Percentiles rank a stretch among this genome's conserved stretches.
phyloP scores from a whole-genome alignment of 2,329 filamentous ascomycete species.

The Aspergillus persii region DNA sequence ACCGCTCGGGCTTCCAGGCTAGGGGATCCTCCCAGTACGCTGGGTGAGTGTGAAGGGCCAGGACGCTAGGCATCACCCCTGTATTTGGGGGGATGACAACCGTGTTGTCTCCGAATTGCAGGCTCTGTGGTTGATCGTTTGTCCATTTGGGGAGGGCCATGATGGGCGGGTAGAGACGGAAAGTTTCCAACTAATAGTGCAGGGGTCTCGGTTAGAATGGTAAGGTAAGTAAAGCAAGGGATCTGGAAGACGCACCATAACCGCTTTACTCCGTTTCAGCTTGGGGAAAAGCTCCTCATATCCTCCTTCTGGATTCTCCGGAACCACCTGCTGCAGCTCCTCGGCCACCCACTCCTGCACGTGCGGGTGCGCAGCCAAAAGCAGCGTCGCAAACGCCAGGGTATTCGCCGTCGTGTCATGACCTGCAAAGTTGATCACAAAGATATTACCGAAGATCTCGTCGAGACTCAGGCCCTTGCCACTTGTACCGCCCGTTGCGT shows the following conservation, averaged over 20 bases:
- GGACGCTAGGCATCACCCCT: not conserved
- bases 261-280: not conserved
- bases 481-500: not conserved
- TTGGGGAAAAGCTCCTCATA: constrained; percentile 1
- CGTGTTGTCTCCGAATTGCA: not conserved
- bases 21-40: constrained; percentile 2
- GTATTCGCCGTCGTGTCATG: constrained; percentile 8
- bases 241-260: not conserved
- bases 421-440: constrained; percentile 7
- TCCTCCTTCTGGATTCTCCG: not conserved
- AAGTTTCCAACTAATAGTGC: constrained; percentile 1
- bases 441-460: constrained; percentile 8
- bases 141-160: constrained; percentile 4
- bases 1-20: constrained; percentile 1
- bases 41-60: not conserved
- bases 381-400: not conserved
- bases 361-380: constrained; percentile 2
- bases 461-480: not conserved
- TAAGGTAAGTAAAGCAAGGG: not conserved
- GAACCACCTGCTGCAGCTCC: not conserved
- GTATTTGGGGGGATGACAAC: not conserved
- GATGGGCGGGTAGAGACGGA: constrained; percentile 7
- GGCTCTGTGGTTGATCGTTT: not conserved
- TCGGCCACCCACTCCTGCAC: constrained; percentile 8
- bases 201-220: not conserved